These are phyloP conservation scores for Scheffersomyces parashehatae DNA, from an alignment of 1,139 yeast genomes.

Conservation along the genomic window DNA sequence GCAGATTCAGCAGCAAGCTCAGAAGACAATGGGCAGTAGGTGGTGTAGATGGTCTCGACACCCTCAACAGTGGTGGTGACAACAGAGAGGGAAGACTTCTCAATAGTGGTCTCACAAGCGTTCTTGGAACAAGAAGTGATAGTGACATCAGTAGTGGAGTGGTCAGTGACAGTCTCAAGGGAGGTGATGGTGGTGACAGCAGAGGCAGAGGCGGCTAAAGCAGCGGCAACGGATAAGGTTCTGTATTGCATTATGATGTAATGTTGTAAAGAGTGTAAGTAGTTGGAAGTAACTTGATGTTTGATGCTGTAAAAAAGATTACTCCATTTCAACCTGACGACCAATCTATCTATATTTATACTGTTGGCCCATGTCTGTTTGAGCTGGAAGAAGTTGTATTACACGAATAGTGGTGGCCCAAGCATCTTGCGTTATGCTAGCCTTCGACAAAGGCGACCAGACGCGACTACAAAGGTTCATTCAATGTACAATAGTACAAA, in stretches of 20 bases:
- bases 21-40: slow-evolving; percentile 15
- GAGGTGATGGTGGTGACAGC: slow-evolving; percentile 13
- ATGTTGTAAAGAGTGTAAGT: slow-evolving; percentile 11
- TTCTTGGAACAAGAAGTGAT: slow-evolving; percentile 44
- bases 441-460: too few species aligned
- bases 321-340: slow-evolving; percentile 4
- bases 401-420: too few species aligned
- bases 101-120: slow-evolving; percentile 25
- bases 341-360: slow-evolving; percentile 11
- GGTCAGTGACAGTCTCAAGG: slow-evolving; percentile 32
- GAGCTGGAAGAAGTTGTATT: background rate
- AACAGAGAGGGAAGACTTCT: slow-evolving; percentile 11
- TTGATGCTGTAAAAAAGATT: background rate
- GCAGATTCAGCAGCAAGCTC: slow-evolving; percentile 12
- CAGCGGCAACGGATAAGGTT: slow-evolving; percentile 28
- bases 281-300: slow-evolving; percentile 9
- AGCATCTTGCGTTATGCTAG: too few species aligned
- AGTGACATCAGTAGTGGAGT: slow-evolving; percentile 38
- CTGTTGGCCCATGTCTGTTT: background rate
- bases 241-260: slow-evolving; percentile 30
- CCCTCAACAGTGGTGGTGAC: slow-evolving; percentile 18
- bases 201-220: slow-evolving; percentile 26
- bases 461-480: too few species aligned
- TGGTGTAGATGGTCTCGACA: slow-evolving; percentile 18
- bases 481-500: too few species aligned